Percentiles rank a stretch among this genome's conserved stretches.
Conservation (phyloP, 768 basidiomycete genomes). For the Kwoniella sp. region DNA sequence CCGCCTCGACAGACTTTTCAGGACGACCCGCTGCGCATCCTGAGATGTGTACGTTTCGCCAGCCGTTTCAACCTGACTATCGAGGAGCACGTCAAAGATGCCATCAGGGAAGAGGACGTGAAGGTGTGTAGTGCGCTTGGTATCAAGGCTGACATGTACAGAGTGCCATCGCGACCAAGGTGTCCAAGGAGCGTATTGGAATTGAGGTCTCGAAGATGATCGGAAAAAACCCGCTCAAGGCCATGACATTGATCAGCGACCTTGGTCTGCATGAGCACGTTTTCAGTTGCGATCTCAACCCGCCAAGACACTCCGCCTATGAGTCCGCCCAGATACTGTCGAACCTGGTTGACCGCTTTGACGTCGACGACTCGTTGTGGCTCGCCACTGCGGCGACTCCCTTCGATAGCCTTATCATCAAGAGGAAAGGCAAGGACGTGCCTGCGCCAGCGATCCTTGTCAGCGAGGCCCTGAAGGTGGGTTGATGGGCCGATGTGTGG, state of each 20-base stretch:
- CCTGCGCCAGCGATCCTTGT: constrained; percentile 66
- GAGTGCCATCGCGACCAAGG: constrained; percentile 70
- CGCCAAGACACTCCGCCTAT: constrained; percentile 54
- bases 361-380: constrained; percentile 59
- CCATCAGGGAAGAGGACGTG: constrained; percentile 58
- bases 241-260: constrained; percentile 69
- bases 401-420: constrained; percentile 60
- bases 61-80: constrained; percentile 81
- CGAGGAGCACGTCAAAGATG: constrained; percentile 39
- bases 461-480: constrained; percentile 71
- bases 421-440: constrained; percentile 60
- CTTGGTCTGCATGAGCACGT: constrained; percentile 62
- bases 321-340: constrained; percentile 61
- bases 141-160: constrained; percentile 27
- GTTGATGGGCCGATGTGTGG: constrained; percentile 6
- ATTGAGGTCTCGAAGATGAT: constrained; percentile 94
- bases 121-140: constrained; percentile 29
- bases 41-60: constrained; percentile 86
- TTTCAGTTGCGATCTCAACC: constrained; percentile 35
- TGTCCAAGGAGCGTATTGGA: constrained; percentile 85
- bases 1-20: constrained; percentile 80
- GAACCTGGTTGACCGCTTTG: constrained; percentile 47
- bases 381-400: constrained; percentile 74
- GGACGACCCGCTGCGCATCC: constrained; percentile 89
- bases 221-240: constrained; percentile 74